Evolutionary conservation across 352 stramenopile species (phyloP).

Genomic region (Phytophthora sp.): DNA sequence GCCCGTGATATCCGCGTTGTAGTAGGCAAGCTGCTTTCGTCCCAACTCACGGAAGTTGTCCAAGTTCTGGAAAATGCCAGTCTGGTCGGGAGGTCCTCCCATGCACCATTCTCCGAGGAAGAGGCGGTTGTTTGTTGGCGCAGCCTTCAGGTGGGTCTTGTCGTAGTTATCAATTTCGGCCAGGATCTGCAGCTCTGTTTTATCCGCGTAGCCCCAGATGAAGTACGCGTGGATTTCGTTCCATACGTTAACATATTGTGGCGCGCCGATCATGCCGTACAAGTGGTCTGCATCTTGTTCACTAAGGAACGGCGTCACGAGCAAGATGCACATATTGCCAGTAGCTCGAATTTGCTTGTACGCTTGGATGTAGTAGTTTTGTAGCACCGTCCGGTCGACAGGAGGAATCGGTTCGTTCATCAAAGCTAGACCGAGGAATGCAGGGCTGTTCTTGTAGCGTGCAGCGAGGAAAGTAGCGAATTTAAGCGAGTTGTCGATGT

Average conservation of each 20-base stretch:
- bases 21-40: constrained; percentile 34
- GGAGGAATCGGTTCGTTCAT: constrained; percentile 59
- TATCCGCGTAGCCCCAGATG: constrained; percentile 42
- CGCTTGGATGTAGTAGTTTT: constrained; percentile 45
- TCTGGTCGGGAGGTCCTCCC: constrained; percentile 28
- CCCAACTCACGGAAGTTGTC: constrained; percentile 37
- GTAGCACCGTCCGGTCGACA: constrained; percentile 22
- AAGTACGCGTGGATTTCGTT: constrained; percentile 66
- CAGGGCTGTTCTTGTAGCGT: constrained; percentile 45
- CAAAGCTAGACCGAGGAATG: constrained; percentile 58
- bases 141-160: constrained; percentile 16
- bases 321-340: constrained; percentile 56
- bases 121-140: constrained; percentile 14
- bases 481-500: constrained; percentile 44
- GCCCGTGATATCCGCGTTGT: constrained; percentile 16
- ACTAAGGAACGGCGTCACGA: constrained; percentile 39
- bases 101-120: constrained; percentile 68
- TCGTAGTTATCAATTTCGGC: constrained; percentile 31
- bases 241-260: constrained; percentile 60
- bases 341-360: constrained; percentile 47
- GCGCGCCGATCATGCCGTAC: constrained; percentile 31
- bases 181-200: constrained; percentile 28
- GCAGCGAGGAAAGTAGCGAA: constrained; percentile 45
- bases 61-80: constrained; percentile 34
- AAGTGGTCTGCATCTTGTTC: constrained; percentile 39